These are phyloP conservation scores for Chalaropsis ovoidea DNA, from an alignment of 2,329 filamentous ascomycete species.

Conservation along the genomic window DNA sequence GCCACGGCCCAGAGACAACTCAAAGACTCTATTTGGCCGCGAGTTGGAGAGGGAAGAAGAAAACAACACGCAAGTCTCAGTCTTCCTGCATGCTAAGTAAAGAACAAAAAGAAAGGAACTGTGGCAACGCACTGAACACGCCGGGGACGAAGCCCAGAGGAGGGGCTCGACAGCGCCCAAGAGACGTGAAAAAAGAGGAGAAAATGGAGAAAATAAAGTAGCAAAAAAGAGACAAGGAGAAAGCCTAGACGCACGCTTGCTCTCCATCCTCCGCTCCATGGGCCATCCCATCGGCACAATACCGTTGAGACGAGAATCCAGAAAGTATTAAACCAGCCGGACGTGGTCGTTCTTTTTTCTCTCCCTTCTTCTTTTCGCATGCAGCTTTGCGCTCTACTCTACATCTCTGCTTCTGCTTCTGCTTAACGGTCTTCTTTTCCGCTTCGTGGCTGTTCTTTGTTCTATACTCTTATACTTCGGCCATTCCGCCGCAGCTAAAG, in stretches of 20 bases:
- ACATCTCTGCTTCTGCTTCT: background rate
- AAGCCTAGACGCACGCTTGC: constrained; percentile 3
- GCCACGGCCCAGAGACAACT: background rate
- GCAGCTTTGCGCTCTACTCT: background rate
- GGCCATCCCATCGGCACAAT: constrained; percentile 3
- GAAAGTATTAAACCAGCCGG: constrained; percentile 12
- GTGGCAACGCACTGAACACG: background rate
- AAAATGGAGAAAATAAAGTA: constrained; percentile 1
- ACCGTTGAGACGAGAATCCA: background rate
- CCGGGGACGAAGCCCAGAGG: background rate
- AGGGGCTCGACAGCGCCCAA: background rate
- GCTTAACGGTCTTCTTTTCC: background rate
- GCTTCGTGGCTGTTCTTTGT: too few relatives aligned
- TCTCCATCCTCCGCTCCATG: constrained; percentile 11
- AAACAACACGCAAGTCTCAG: background rate
- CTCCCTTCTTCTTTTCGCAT: background rate
- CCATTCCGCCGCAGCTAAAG: background rate
- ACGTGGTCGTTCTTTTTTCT: background rate
- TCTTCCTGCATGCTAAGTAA: background rate
- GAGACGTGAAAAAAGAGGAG: background rate
- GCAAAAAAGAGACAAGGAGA: background rate
- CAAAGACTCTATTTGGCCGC: background rate
- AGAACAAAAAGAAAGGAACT: background rate
- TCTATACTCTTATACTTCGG: too few relatives aligned
- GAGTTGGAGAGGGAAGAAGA: background rate